phyloP scores from a whole-genome alignment of 345 rosid species.

The Turritis glabra region DNA sequence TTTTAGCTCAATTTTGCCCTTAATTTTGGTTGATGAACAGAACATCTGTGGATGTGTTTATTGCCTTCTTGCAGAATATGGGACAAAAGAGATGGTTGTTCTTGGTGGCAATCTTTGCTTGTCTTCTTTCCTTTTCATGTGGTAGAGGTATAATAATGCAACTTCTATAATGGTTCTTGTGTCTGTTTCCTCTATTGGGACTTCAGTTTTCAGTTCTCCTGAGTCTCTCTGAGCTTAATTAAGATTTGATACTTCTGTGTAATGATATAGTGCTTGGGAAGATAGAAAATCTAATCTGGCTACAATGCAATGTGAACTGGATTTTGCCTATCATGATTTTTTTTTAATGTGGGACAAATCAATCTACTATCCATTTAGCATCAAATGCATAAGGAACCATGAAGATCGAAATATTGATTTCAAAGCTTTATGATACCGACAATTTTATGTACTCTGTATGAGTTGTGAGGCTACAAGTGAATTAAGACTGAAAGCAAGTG shows the following conservation, averaged over 20 bases:
- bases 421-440: not conserved
- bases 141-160: slow-evolving; percentile 48
- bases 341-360: not conserved
- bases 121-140: slow-evolving; percentile 38
- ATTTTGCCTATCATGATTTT: not conserved
- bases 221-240: not conserved
- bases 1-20: slow-evolving; percentile 7
- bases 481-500: not conserved
- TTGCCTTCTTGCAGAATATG: slow-evolving; percentile 46
- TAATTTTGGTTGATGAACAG: slow-evolving; percentile 1
- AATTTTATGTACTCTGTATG: not conserved
- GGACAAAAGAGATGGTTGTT: slow-evolving; percentile 41
- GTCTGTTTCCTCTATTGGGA: not conserved
- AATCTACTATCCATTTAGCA: not conserved
- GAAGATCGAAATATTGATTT: not conserved
- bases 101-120: slow-evolving; percentile 36
- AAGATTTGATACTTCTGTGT: not conserved
- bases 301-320: not conserved
- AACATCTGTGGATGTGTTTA: not conserved
- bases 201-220: not conserved
- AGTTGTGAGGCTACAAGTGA: not conserved
- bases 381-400: slow-evolving; percentile 10
- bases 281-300: not conserved
- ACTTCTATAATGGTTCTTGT: not conserved
- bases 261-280: not conserved